phyloP scores from a whole-genome alignment of 2,329 filamentous ascomycete genomes.

The Bertia moriformis region DNA sequence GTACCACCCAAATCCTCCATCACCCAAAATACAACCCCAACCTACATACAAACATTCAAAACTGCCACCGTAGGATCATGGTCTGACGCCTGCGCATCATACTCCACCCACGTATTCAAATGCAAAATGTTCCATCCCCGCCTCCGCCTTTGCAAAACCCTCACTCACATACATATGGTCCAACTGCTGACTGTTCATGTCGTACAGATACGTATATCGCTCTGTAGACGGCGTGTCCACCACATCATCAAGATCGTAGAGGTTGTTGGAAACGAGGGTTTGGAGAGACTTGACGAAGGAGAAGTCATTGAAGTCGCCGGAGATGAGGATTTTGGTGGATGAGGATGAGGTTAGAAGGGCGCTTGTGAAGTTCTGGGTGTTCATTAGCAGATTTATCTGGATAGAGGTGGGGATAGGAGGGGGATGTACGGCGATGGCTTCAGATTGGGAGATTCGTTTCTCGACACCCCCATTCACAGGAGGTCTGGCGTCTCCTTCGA shows the following conservation, averaged over 20 bases:
- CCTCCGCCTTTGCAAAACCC: slow-evolving; percentile 23
- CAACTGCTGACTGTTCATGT: slow-evolving; percentile 54
- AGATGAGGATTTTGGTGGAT: slow-evolving; percentile 39
- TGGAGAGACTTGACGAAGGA: slow-evolving; percentile 43
- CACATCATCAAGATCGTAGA: slow-evolving; percentile 48
- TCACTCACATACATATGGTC: slow-evolving; percentile 57
- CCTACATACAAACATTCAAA: slow-evolving; percentile 49
- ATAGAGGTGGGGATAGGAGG: neutral
- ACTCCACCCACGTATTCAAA: slow-evolving; percentile 53
- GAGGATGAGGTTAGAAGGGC: slow-evolving; percentile 40
- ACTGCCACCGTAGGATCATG: slow-evolving; percentile 55
- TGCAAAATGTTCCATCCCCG: slow-evolving; percentile 51
- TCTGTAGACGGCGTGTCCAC: slow-evolving; percentile 34
- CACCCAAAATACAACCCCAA: too few relatives aligned
- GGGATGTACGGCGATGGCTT: slow-evolving; percentile 36
- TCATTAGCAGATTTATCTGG: slow-evolving; percentile 5
- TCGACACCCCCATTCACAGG: slow-evolving; percentile 52
- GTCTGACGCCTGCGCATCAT: slow-evolving; percentile 42
- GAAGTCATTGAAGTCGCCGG: slow-evolving; percentile 65
- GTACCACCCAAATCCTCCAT: too few relatives aligned
- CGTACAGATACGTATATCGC: slow-evolving; percentile 58
- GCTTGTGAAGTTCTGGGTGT: slow-evolving; percentile 31
- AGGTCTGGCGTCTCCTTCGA: slow-evolving; percentile 51
- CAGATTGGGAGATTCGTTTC: slow-evolving; percentile 37
- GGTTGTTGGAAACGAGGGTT: slow-evolving; percentile 28